Evolutionary conservation across 2,329 filamentous ascomycete species (phyloP), one percentile per base, ranked within the genome.

Genomic region (Trematosphaeria pertusa): DNA sequence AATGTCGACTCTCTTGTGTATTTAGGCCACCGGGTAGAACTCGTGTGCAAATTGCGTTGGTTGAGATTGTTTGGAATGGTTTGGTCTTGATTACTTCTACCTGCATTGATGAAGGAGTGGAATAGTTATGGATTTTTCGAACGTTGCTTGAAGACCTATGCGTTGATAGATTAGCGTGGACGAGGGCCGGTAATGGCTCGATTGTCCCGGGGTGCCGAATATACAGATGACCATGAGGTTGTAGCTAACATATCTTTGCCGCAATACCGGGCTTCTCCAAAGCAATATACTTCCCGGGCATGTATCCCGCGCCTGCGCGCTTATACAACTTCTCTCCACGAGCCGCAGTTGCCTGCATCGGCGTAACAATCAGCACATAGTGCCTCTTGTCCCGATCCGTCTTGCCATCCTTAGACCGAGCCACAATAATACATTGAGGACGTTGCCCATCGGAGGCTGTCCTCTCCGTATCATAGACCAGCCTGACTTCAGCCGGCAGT

Each of bases 281-380:
- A 1, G 32, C 45, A 31, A 58, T 58, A 34, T 35, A 56, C 37
- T 48, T 58, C 24, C 52, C 55, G 19, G 46, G 37, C 50, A 58
- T 54, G 19, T 30, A 50, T 5, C 57, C 57, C n/a, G 48, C 52
- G 8, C 55, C 54, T 9, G 56, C 37, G n/a, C 57, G 44, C 37
- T 37, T 35, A 17, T 54, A 58, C n/a, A 37, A 28, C 30, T 18
- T 46, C 26, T 42, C 34, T 4, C 38, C 33, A 35, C 32, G 37
- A 5, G 24, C 32, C 7, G 22, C 15, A 6, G 7, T 22, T 8
- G 10, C 30, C 6, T 38, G 5, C 11, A 19, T 50, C 4, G 46
- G 40, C 9, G 36, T 32, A 3, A 58, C 47, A 32, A 60, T 17
- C 7, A 60, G 41, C 5, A 60, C 52, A 26, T 48, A 58, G 32